Evolutionary conservation across 495 filamentous ascomycete species (phyloP).

Genomic region (Thozetella sp.): DNA sequence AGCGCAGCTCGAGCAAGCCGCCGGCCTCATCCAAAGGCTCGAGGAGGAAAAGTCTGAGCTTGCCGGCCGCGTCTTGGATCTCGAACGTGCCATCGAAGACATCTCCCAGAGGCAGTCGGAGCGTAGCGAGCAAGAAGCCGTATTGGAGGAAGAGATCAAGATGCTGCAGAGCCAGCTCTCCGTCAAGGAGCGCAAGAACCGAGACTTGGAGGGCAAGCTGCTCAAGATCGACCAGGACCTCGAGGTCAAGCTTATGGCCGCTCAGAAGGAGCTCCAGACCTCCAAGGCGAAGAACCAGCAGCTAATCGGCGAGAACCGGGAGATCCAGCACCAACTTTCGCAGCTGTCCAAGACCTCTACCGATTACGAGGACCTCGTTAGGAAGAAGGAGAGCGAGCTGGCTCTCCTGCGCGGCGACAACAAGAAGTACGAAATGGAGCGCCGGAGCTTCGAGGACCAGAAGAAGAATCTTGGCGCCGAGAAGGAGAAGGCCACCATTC

Average conservation of each 20-base stretch:
- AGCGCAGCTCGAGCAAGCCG: constrained; percentile 87
- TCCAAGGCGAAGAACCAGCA: constrained; percentile 72
- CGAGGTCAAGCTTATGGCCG: constrained; percentile 81
- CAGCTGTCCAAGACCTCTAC: constrained; percentile 92
- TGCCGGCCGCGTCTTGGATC: constrained; percentile 60
- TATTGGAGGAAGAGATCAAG: constrained; percentile 78
- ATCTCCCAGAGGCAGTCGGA: constrained; percentile 67
- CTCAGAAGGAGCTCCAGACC: constrained; percentile 79
- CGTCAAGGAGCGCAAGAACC: constrained; percentile 86
- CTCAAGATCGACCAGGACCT: constrained; percentile 86
- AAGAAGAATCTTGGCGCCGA: constrained; percentile 66
- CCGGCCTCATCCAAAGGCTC: constrained; percentile 77
- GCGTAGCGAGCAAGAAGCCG: constrained; percentile 71
- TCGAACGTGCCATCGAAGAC: constrained; percentile 69
- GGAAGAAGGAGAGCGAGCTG: constrained; percentile 92
- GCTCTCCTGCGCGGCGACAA: constrained; percentile 81
- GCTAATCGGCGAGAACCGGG: constrained; percentile 77
- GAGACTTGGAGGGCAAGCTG: constrained; percentile 84
- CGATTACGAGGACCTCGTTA: constrained; percentile 88
- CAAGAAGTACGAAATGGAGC: constrained; percentile 76
- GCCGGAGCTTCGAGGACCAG: constrained; percentile 75
- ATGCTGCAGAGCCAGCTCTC: constrained; percentile 90
- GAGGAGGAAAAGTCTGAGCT: constrained; percentile 84
- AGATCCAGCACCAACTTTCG: constrained; percentile 82
- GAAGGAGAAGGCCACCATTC: constrained; percentile 77